Evolutionary conservation across 2,329 filamentous ascomycete genomes (phyloP), one percentile per base, ranked within the genome.

Genomic region (Aspergillus ustus): DNA sequence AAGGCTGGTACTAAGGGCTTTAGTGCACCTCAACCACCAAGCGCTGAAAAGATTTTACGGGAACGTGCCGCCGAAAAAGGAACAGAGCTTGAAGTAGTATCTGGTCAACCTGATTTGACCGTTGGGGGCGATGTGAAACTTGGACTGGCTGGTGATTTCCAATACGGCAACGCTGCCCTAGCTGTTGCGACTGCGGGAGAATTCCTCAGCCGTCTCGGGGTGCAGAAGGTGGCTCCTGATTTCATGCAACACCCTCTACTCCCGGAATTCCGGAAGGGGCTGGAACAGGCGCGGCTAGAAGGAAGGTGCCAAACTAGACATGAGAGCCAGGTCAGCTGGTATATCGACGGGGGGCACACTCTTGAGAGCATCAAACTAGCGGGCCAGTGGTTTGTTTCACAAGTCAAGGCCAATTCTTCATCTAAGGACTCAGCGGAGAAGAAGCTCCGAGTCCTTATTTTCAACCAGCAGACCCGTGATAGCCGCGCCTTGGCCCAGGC

Each of bases 381-480:
- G 11, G 91, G 87, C 3, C 82, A 82, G 66, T 97, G 93, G 93
- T 94, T 94, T 70, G 85, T 85, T 1, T 78, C 77, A 7, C 78
- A 82, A 52, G 70, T 84, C n/a, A 67, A 70, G 68, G 69, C 74
- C 17, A 75, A 76, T 49, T 74, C 75, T 11, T 70, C 75, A 7
- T 69, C 75, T 7, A 61, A 61, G n/a, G 65, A 66, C 29, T 57
- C 70, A 19, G 71, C 67, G 57, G 68, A 63, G 53, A 72, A 71
- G 56, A 77, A 81, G 49, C 74, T 79, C 6, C 81, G 91, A 0
- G 81, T 90, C 60, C 80, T 98, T 50, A 84, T 98, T 52, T 98
- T 98, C 82, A 97, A 97, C 76, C 94, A 97, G 76, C 92, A 97
- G 72, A 92, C 92, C 9, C 87, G 93, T 34, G 89, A 97, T 71